Evolutionary conservation across 345 rosid genomes (phyloP), one percentile per base, ranked within the genome.

Genomic region (Aegle marmelos): DNA sequence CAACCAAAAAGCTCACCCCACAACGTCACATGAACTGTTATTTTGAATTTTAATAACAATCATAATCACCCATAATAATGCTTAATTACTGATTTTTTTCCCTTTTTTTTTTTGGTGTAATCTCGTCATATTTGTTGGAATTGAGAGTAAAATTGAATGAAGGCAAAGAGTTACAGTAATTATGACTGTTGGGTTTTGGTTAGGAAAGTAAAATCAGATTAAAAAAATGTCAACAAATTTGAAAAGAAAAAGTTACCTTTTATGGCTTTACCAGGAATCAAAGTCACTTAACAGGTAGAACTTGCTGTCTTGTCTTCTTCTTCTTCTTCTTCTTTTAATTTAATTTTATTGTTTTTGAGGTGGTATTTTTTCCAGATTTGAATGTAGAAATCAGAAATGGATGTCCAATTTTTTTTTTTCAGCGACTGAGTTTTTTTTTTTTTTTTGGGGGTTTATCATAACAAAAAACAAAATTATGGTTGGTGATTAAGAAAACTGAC

Each of bases 1-100:
- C 90, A 87, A 85, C 87, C 21, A 53, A 53, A 83, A 80, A 73
- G 76, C 82, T 81, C 66, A 58, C 82, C 77, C 85, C 81, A 78
- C 80, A 78, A 9, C 71, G 74, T 69, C 59, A 61, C 82, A 83
- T 79, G 72, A 70, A 84, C 84, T 83, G 78, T 85, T 80, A 76
- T 68, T 66, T 53, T 48, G 68, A 77, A 70, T 69, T 77, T 72
- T 62, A 27, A 70, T 53, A 45, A 45, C 13, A 45, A 53, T 53
- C 57, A 53, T 53, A 53, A 53, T 53, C 50, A 45, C 50, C 50
- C 11, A 13, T 3, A 45, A 45, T 45, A 45, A 45, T 45, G 50
- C 50, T 45, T 13, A 45, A 45, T 45, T 11, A 45, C 50, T 45
- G 17, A 45, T 7, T 56, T 56, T 17, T 36, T 41, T 37, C 6